Percentiles rank a stretch among this genome's conserved stretches.
Evolutionary conservation across 225 moss, liverwort and hornwort species (phyloP).

Genomic region (Thuidium tamariscinum): DNA sequence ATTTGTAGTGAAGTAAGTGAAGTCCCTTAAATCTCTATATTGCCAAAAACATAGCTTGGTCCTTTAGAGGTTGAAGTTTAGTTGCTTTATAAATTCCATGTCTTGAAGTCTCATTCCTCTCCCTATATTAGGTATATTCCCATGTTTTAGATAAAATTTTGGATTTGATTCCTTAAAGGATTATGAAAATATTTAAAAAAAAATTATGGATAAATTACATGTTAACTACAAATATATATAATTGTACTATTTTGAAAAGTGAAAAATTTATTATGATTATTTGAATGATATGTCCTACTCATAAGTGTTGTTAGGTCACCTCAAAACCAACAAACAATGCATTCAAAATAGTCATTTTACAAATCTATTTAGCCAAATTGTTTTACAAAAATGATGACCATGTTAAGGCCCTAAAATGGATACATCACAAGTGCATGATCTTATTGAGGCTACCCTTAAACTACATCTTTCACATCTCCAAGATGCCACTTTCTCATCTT

Average conservation of each 20-base stretch:
- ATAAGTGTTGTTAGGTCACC: neutral
- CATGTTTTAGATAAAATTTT: neutral
- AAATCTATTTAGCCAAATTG: neutral
- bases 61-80: no score
- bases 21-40: no score
- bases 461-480: no score
- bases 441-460: neutral
- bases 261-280: neutral
- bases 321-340: neutral
- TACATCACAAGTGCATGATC: neutral
- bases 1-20: no score
- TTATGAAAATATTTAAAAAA: no score
- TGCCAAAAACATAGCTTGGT: no score
- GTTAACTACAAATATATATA: neutral
- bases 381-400: neutral
- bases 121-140: accelerated
- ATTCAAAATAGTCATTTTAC: neutral
- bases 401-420: neutral
- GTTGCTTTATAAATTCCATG: neutral
- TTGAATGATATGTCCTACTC: neutral
- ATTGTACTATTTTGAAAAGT: no score
- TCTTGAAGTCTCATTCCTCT: accelerated
- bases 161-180: neutral
- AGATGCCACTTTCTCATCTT: neutral
- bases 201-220: neutral